phyloP scores from a whole-genome alignment of 257 asterid species.

The Ilex asprella region DNA sequence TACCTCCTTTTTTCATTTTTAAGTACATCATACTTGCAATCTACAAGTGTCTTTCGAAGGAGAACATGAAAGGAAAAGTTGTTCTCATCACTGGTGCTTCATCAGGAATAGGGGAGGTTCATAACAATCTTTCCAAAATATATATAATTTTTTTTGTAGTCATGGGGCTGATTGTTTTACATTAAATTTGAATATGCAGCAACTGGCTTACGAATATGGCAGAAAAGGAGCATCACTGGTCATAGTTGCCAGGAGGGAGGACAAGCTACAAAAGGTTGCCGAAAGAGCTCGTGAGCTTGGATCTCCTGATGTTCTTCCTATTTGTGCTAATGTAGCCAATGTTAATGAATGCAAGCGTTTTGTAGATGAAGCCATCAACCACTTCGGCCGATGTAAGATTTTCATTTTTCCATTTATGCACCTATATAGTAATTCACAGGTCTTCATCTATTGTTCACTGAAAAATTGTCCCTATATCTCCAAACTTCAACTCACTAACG shows the following conservation, averaged over 20 bases:
- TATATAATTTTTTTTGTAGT: neutral
- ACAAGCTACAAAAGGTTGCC: constrained; percentile 47
- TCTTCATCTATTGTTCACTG: too few relatives aligned
- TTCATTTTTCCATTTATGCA: too few relatives aligned
- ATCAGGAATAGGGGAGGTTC: constrained; percentile 20
- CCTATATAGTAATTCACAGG: too few relatives aligned
- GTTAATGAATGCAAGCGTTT: constrained; percentile 45
- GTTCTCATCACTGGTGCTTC: constrained; percentile 25
- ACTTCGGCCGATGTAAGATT: constrained; percentile 43
- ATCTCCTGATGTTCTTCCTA: constrained; percentile 35
- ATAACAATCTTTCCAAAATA: neutral
- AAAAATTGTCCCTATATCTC: too few relatives aligned
- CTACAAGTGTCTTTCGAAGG: neutral
- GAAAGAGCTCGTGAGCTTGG: constrained; percentile 43
- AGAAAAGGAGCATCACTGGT: constrained; percentile 52
- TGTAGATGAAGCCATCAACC: constrained; percentile 48
- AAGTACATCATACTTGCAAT: constrained; percentile 1
- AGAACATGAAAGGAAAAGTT: constrained; percentile 19
- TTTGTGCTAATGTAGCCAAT: constrained; percentile 43
- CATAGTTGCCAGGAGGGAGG: constrained; percentile 52
- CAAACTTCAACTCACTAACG: too few relatives aligned
- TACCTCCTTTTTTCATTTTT: constrained; percentile 15
- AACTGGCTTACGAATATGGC: constrained; percentile 64
- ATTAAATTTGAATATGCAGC: constrained; percentile 19
- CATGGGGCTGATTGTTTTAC: neutral